A percentile compares a stretch with the other conserved stretches of the same genome.
phyloP scores from a whole-genome alignment of 2,329 filamentous ascomycete genomes.

The Alternaria tenuissima region DNA sequence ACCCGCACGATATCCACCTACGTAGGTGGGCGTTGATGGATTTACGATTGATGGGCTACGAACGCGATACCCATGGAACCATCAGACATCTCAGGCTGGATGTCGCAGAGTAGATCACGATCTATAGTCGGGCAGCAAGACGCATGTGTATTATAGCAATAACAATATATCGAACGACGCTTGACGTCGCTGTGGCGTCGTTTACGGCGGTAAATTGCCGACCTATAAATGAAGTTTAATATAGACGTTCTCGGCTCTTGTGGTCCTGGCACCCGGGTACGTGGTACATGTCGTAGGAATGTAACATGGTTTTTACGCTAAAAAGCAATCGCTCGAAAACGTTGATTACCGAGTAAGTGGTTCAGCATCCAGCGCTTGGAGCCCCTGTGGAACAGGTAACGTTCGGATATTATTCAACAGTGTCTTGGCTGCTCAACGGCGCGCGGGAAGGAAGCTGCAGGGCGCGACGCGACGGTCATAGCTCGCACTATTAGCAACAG shows the following conservation, averaged over 20 bases:
- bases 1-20: conserved; percentile 29
- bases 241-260: conserved; percentile 18
- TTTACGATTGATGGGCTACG: conserved; percentile 26
- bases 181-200: conserved; percentile 15
- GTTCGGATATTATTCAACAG: conserved; percentile 17
- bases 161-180: conserved; percentile 1
- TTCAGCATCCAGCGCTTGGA: neutral
- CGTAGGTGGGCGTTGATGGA: conserved; percentile 27
- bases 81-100: neutral
- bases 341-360: conserved; percentile 11
- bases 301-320: neutral
- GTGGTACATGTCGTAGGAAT: conserved; percentile 1
- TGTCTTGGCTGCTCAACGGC: conserved; percentile 21
- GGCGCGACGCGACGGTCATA: conserved; percentile 6
- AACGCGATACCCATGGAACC: conserved; percentile 1
- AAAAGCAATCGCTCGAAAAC: neutral
- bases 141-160: conserved; percentile 5
- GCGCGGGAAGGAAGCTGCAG: conserved; percentile 15
- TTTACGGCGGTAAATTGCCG: conserved; percentile 20
- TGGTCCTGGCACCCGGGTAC: neutral
- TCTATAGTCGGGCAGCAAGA: conserved; percentile 7
- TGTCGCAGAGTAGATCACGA: neutral
- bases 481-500: conserved; percentile 17
- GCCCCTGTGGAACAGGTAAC: conserved; percentile 5
- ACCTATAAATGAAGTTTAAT: conserved; percentile 20